Conservation (phyloP, 2,329 filamentous ascomycete species). For the Fusarium sp. region DNA sequence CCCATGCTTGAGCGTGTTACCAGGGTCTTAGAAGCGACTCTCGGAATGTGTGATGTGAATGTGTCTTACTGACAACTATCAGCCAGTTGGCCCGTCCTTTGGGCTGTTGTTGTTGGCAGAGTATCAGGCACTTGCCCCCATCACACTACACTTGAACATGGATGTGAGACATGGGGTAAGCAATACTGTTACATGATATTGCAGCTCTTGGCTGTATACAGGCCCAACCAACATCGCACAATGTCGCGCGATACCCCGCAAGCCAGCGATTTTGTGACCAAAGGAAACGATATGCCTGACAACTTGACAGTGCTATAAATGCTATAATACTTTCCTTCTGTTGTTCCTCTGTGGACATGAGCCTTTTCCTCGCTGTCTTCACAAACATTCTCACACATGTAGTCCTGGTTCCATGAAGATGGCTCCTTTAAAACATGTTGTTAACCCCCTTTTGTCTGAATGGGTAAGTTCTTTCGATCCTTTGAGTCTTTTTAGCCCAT, state of each 20-base stretch:
- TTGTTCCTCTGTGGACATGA: background rate
- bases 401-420: background rate
- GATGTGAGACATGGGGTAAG: constrained; percentile 30
- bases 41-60: background rate
- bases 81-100: background rate
- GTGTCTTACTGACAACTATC: background rate
- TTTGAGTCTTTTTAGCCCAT: background rate
- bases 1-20: background rate
- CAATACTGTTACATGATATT: constrained; percentile 40
- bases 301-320: constrained; percentile 27
- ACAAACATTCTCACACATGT: background rate
- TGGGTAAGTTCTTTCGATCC: constrained; percentile 14
- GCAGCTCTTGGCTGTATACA: constrained; percentile 36
- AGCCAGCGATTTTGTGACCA: constrained; percentile 13
- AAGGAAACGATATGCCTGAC: background rate
- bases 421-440: background rate
- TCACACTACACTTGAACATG: constrained; percentile 4
- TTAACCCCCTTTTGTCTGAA: background rate
- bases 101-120: background rate
- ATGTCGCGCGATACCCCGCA: constrained; percentile 41
- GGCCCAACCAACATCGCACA: constrained; percentile 13
- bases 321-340: background rate
- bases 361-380: too few species aligned
- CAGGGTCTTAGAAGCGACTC: background rate
- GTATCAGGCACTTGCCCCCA: constrained; percentile 19